Evolutionary conservation across 176 grass and related monocot genomes (phyloP), one percentile per base, ranked within the genome.

Genomic region (Ensete glaucum): DNA sequence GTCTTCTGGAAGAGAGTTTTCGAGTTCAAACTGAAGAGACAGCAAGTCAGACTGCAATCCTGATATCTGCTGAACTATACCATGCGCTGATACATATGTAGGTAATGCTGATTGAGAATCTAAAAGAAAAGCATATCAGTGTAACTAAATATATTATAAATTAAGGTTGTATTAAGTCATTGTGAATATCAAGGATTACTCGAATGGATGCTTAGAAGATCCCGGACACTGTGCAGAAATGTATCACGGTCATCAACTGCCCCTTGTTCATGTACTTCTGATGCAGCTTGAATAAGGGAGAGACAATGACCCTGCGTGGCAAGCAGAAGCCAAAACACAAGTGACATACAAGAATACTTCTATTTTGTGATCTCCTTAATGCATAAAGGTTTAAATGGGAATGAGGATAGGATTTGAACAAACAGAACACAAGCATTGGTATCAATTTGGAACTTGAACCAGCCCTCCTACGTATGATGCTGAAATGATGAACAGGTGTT

Each of bases 51-150:
- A 94, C 78, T 87, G 90, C 78, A 94, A 84, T 58, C 80, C 66
- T 53, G 82, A 85, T 81, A 99, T 89, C 84, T 99, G 90, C 78
- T 99, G 95, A 87, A 99, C 86, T 81, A 99, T 89, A 21, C 88
- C 95, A 84, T 94, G 90, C 24, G 90, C 84, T 74, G 90, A 99
- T 78, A 99, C 83, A 81, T 94, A 94, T 62, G 90, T 87, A 76
- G 90, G 86, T 73, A 94, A 79, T 48, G 86, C 67, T 70, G 80
- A 76, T 85, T 75, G 73, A 12, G 73, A 49, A 77, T 58, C 73
- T 54, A 52, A 83, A 55, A 53, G 14, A 72, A 69, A 83, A 52
- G 52, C 9, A 83, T 29, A 67, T 66, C n/a, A 55, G 54, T 70
- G 25, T 59, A n/a, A 22, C 9, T 69, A 71, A 19, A 24, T 53